A percentile compares a stretch with the other conserved stretches of the same genome.
Evolutionary conservation across 345 rosid species (phyloP).

Genomic region (Brassica nigra): DNA sequence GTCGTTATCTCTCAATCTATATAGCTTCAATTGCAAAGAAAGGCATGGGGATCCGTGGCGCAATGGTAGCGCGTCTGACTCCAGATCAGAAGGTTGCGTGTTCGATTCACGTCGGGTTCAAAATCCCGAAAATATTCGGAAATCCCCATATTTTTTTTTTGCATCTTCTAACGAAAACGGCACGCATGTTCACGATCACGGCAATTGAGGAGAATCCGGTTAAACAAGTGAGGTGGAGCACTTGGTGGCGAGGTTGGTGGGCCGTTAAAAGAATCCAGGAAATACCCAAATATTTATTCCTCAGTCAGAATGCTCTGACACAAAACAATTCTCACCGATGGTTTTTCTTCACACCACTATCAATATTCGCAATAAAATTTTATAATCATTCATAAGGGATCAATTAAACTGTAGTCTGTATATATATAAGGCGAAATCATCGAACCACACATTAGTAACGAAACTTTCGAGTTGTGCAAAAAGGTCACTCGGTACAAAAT

Average conservation of each 20-base stretch:
- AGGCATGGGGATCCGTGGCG: conserved; percentile 80
- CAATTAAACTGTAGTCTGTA: conserved; percentile 11
- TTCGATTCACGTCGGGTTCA: conserved; percentile 97
- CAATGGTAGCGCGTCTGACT: conserved; percentile 99
- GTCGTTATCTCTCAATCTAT: conserved; percentile 25
- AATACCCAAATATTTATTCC: conserved; percentile 25
- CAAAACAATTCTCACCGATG: neutral
- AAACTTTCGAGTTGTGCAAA: conserved; percentile 28
- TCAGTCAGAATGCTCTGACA: conserved; percentile 30
- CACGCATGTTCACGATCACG: neutral
- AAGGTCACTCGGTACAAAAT: conserved; percentile 31
- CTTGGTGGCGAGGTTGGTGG: conserved; percentile 18
- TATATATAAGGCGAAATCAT: conserved; percentile 13
- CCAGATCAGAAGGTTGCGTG: conserved; percentile 99
- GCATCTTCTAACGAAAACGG: neutral
- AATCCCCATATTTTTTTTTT: neutral
- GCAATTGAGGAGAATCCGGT: neutral
- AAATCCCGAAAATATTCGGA: conserved; percentile 13
- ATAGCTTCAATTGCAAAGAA: too few species aligned
- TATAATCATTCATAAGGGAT: conserved; percentile 5
- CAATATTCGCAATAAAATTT: neutral
- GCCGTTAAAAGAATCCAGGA: conserved; percentile 17
- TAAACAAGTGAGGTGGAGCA: neutral
- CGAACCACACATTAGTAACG: conserved; percentile 23
- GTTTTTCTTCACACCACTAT: conserved; percentile 29